phyloP scores from a whole-genome alignment of 176 grass and related monocot species.

The Poa annua region DNA sequence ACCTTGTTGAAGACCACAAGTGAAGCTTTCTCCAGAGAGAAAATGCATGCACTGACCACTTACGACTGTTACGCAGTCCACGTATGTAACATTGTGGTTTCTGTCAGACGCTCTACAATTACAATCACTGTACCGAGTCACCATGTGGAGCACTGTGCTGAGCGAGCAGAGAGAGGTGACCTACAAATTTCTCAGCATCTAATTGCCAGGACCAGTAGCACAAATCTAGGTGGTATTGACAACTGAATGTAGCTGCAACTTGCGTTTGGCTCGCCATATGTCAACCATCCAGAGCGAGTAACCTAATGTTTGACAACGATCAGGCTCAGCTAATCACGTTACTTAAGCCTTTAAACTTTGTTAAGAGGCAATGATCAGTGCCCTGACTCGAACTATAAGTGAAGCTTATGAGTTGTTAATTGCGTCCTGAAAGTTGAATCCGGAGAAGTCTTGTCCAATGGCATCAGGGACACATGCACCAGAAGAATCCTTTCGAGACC shows the following conservation, averaged over 20 bases:
- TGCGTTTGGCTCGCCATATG: conserved; percentile 26
- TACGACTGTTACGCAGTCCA: no score
- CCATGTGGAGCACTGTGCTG: background rate
- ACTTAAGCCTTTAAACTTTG: background rate
- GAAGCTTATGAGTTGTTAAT: conserved; percentile 27
- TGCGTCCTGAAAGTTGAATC: conserved; percentile 32
- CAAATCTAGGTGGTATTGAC: background rate
- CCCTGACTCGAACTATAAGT: background rate
- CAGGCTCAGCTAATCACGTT: background rate
- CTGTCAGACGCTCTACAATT: background rate
- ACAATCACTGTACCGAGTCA: background rate
- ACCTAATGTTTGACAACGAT: conserved; percentile 42
- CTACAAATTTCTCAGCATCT: background rate
- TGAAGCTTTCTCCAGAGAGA: background rate
- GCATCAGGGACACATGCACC: conserved; percentile 36
- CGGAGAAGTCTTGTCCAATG: conserved; percentile 24
- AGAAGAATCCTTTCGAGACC: background rate
- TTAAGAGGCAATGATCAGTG: background rate
- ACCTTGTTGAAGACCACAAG: background rate
- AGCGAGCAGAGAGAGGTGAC: background rate
- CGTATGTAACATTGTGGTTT: background rate
- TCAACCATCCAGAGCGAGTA: conserved; percentile 40
- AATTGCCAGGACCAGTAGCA: background rate
- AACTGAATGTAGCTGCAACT: background rate
- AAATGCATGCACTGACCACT: background rate